Percentiles rank a stretch among this genome's conserved stretches.
Evolutionary conservation across 2,329 filamentous ascomycete species (phyloP).

Genomic region (Diaporthe aspalathi): DNA sequence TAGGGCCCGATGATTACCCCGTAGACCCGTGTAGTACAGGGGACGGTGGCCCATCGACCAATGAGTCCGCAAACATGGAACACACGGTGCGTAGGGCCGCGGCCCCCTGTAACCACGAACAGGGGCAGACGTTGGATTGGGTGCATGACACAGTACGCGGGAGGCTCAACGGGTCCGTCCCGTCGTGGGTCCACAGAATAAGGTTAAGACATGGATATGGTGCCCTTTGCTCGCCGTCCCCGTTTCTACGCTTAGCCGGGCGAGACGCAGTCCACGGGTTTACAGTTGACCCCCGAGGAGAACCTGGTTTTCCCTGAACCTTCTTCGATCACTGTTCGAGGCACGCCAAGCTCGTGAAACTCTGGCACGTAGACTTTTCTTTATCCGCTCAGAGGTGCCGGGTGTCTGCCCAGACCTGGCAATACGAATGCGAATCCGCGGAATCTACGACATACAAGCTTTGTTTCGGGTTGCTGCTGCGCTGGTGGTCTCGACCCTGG

Average conservation of each 20-base stretch:
- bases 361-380: too few relatives aligned
- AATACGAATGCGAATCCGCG: too few relatives aligned
- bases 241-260: neutral
- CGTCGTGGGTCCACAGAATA: neutral
- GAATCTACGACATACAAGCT: too few relatives aligned
- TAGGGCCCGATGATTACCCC: neutral
- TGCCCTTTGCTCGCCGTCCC: too few relatives aligned
- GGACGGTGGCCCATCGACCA: neutral
- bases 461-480: too few relatives aligned
- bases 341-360: too few relatives aligned
- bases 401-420: too few relatives aligned
- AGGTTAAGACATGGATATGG: neutral
- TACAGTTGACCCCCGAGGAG: neutral
- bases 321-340: too few relatives aligned
- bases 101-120: neutral
- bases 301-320: too few relatives aligned
- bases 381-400: too few relatives aligned
- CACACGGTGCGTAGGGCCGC: neutral
- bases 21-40: neutral
- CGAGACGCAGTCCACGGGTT: neutral
- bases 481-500: too few relatives aligned
- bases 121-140: neutral
- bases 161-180: neutral
- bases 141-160: neutral
- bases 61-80: neutral